Base-by-base conservation (phyloP, 2,329 filamentous ascomycete species). In the Metarhizium humberi region DNA sequence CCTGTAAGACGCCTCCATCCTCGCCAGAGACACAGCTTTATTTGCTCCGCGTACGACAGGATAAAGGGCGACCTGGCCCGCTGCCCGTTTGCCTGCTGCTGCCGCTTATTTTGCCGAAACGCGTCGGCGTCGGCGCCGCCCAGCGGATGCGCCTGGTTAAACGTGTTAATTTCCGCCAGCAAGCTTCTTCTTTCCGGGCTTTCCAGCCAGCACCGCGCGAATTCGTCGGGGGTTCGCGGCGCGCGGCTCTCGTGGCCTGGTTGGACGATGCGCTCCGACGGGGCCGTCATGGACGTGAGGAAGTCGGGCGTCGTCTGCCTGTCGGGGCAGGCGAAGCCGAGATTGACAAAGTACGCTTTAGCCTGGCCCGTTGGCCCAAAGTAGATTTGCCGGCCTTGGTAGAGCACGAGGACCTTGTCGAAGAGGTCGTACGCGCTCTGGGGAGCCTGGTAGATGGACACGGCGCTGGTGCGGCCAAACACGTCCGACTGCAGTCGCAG, bases 241-340 rank as follows among this genome's bases (percentile, higher is more conserved):
- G 16, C 40, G 6, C 40, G 40, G 6, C 16, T 43, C 40, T 43
- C 40, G n/a, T 43, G 2, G 14, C 40, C 40, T 14, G 11, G 60
- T 25, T 63, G 62, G 0, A 69, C 57, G 18, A 65, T 56, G 20
- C 71, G 65, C 49, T 73, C 71, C 2, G 62, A 57, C 0, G 69
- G 66, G 25, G 64, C 69, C 0, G 76, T 79, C 43, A 80, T 73
- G 0, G 76, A 76, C 0, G 63, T 89, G 18, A 90, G 67, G 66
- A 89, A 90, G 63, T 90, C 87, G 0, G 86, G 82, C 0, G 85
- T 88, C 0, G 86, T 90, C 61, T 84, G 72, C 30, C 74, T 63
- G 0, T 67, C 63, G 0, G 73, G 72, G 34, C 69, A 86, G 11
- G 80, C 73, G 58, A 87, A 90, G 0, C 86, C 86, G 53, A 68